Evolutionary conservation across 208 protist species (phyloP).

Genomic region (Phytomonas francai): DNA sequence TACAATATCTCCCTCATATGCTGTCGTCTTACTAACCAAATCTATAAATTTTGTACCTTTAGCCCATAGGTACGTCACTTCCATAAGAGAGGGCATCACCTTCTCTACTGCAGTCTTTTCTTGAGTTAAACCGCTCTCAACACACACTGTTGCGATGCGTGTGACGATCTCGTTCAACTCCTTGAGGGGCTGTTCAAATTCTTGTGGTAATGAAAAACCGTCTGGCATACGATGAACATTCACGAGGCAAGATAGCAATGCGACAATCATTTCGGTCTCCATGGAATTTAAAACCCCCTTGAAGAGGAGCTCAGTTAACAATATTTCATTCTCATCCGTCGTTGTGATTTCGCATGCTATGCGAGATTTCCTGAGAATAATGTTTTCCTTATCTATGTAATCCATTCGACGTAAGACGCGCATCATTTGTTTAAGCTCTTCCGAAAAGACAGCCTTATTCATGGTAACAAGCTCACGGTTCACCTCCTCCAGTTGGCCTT

Average conservation of each 20-base stretch:
- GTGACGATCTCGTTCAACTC: constrained; percentile 87
- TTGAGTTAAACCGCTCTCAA: constrained; percentile 88
- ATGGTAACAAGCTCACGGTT: constrained; percentile 76
- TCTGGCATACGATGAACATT: constrained; percentile 93
- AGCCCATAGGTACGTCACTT: constrained; percentile 95
- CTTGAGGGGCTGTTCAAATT: constrained; percentile 85
- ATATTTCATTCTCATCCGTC: constrained; percentile 96
- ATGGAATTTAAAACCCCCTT: constrained; percentile 96
- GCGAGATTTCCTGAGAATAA: constrained; percentile 96
- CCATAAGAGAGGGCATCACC: constrained; percentile 95
- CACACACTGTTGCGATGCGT: constrained; percentile 90
- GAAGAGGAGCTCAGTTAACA: constrained; percentile 98
- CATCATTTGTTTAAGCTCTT: constrained; percentile 95
- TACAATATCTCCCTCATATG: constrained; percentile 98
- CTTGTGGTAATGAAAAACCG: constrained; percentile 74
- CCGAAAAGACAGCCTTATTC: constrained; percentile 84
- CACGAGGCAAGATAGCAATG: constrained; percentile 93
- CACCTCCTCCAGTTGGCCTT: constrained; percentile 61
- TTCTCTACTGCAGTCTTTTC: constrained; percentile 91
- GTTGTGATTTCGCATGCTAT: constrained; percentile 98
- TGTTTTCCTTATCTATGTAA: constrained; percentile 96
- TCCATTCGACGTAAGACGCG: constrained; percentile 94
- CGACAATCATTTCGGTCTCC: constrained; percentile 92
- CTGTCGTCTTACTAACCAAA: constrained; percentile 95
- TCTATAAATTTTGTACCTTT: constrained; percentile 97